phyloP scores from a whole-genome alignment of 768 basidiomycete species.

The Mrakia frigida region DNA sequence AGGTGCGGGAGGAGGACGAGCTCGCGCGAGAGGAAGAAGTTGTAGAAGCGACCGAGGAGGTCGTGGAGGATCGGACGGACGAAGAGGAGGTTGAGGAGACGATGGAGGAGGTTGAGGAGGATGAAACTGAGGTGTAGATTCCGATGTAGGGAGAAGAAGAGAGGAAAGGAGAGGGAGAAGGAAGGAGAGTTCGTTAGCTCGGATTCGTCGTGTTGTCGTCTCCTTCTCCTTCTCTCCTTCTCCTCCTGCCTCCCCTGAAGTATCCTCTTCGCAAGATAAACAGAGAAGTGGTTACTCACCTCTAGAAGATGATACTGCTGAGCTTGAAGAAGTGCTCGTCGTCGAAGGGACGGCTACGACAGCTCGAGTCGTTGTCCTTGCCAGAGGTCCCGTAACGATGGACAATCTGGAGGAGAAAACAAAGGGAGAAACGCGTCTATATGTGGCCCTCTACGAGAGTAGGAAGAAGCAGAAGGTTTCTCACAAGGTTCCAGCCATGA shows the following conservation, averaged over 20 bases:
- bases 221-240: background rate
- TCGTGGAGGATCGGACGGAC: background rate
- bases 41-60: background rate
- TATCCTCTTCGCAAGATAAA: background rate
- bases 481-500: background rate
- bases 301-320: background rate
- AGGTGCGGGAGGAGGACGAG: background rate
- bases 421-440: background rate
- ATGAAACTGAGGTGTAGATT: background rate
- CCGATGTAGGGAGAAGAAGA: too few relatives aligned
- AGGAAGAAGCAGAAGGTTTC: too few relatives aligned
- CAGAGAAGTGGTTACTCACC: background rate
- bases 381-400: background rate
- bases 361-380: background rate
- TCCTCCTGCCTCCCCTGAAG: background rate
- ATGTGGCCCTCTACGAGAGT: too few relatives aligned
- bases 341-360: background rate
- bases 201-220: background rate
- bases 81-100: background rate
- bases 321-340: background rate
- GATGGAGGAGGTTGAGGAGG: background rate
- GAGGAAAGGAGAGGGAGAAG: background rate
- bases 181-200: background rate
- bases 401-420: background rate
- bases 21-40: slow-evolving; percentile 5